Conservation (phyloP, 202 grass and related monocot genomes). For the Dendrocalamus latiflorus region DNA sequence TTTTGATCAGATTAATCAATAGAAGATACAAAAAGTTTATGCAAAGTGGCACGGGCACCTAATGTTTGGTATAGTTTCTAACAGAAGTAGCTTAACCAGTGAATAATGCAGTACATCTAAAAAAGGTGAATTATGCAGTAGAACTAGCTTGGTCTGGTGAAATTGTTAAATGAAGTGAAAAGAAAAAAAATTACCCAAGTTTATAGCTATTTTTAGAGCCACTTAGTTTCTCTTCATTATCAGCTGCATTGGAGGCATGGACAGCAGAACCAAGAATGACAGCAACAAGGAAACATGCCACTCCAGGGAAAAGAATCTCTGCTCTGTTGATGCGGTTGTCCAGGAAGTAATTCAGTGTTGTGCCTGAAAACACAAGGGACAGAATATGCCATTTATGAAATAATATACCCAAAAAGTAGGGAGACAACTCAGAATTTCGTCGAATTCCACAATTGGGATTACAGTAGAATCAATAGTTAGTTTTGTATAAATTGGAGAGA, state of each 20-base stretch:
- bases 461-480: no score
- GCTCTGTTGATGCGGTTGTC: slow-evolving; percentile 83
- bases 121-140: no score
- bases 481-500: no score
- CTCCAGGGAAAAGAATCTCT: slow-evolving; percentile 91
- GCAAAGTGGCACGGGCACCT: not conserved
- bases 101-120: not conserved
- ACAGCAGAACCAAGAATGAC: slow-evolving; percentile 85
- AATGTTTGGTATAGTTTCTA: not conserved
- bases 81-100: not conserved
- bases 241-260: slow-evolving; percentile 86
- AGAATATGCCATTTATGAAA: no score
- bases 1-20: not conserved
- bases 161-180: not conserved
- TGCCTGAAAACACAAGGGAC: slow-evolving; percentile 84
- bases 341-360: slow-evolving; percentile 91
- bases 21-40: not conserved
- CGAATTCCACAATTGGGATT: no score
- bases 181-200: slow-evolving; percentile 43
- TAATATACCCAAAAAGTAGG: no score
- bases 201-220: slow-evolving; percentile 34
- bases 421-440: no score
- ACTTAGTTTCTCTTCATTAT: slow-evolving; percentile 75
- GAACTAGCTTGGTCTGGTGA: not conserved
- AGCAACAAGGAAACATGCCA: slow-evolving; percentile 82